Base-by-base conservation (phyloP, 2,329 filamentous ascomycete species). In the Paraphoma sp. region DNA sequence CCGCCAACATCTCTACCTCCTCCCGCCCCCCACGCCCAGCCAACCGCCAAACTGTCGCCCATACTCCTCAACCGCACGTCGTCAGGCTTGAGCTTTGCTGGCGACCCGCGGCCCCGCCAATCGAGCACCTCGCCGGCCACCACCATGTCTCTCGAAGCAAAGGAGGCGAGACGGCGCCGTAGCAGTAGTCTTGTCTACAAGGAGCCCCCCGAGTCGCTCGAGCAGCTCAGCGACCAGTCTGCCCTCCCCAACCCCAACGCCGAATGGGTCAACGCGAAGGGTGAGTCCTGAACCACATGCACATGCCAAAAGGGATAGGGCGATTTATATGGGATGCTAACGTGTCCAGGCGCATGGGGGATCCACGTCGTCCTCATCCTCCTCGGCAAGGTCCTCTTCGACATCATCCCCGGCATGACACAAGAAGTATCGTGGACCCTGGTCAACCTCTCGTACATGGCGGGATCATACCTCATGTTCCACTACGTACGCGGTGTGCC, bases 171-270 rank as follows among this genome's bases (percentile, higher is more conserved):
- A 79, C 88, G 94, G 85, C 89, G 95, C 83, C 89, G 95, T 81
- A 98, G 95, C 79, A 97, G 94, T 83, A 98, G 94, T 81, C 89
- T 99, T 81, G 93, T 99, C 80, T 98, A 98, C 80, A 93, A 96
- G 75, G 95, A 99, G 79, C 95, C 95, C 53, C 89, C 90, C 59
- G 95, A 99, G 84, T 96, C 94, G 54, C 88, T 97, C 74, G 95
- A 99, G 83, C 95, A 97, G 81, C 92, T 96, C 79, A 97, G 91
- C 75, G 95, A 99, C 79, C 95, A 98, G 83, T 91, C 93, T 54
- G 91, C 92, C 38, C 84, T 97, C 69, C 95, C 95, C 50, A 99
- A 99, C 74, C 81, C 97, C 74, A 99, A 99, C 79, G 93, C 95
- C 68, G 92, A 97, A 81, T 99, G 95, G 95, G 96, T 97, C 67